Percentiles rank a stretch among this genome's conserved stretches.
phyloP scores from a whole-genome alignment of 2,329 filamentous ascomycete species.

The Xylariaceae sp. region DNA sequence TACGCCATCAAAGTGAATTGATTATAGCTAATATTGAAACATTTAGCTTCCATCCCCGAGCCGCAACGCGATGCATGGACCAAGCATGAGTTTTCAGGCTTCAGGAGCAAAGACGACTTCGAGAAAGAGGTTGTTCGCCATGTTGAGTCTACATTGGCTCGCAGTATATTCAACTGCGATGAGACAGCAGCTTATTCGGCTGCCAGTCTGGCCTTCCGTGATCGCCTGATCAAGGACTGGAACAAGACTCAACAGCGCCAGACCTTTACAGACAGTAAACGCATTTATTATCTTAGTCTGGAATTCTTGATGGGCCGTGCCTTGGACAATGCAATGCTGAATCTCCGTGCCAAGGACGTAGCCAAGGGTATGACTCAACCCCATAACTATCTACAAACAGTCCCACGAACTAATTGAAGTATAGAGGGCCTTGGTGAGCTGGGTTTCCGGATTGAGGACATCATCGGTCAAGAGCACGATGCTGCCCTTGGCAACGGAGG shows the following conservation, averaged over 20 bases:
- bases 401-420: slow-evolving; percentile 10
- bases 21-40: slow-evolving; percentile 2
- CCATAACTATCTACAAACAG: neutral
- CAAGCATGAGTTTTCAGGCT: slow-evolving; percentile 60
- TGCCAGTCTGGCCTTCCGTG: slow-evolving; percentile 85
- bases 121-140: slow-evolving; percentile 84
- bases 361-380: slow-evolving; percentile 61
- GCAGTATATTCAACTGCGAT: slow-evolving; percentile 97
- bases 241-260: slow-evolving; percentile 97
- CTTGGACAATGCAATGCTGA: slow-evolving; percentile 97
- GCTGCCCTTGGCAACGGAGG: slow-evolving; percentile 95
- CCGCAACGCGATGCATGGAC: slow-evolving; percentile 79
- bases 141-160: slow-evolving; percentile 92
- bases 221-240: slow-evolving; percentile 91
- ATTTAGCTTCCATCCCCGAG: slow-evolving; percentile 73
- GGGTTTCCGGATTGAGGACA: slow-evolving; percentile 94
- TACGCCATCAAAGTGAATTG: neutral
- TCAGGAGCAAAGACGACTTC: slow-evolving; percentile 78
- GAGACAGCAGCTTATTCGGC: slow-evolving; percentile 90
- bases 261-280: slow-evolving; percentile 84
- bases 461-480: slow-evolving; percentile 92
- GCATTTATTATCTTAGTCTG: slow-evolving; percentile 93
- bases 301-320: slow-evolving; percentile 98
- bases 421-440: slow-evolving; percentile 80
- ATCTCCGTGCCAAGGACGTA: slow-evolving; percentile 80